Evolutionary conservation across 169 alveolate species (phyloP).

Genomic region (Plasmodium knowlesi): DNA sequence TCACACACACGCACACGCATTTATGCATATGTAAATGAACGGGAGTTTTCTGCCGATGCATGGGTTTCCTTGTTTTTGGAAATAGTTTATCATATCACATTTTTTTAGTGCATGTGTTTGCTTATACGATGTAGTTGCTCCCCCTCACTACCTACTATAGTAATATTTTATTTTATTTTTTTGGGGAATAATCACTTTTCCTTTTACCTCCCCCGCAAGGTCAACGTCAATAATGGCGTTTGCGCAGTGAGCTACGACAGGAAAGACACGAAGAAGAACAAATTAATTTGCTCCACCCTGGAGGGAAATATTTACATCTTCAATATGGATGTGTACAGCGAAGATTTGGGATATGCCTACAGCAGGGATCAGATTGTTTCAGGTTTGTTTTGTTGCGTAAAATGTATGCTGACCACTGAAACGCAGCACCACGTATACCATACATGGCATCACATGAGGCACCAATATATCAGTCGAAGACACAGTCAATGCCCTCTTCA

Average conservation of each 20-base stretch:
- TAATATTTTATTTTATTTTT: background rate
- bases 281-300: slow-evolving; percentile 89
- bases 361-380: slow-evolving; percentile 80
- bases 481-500: background rate
- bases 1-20: background rate
- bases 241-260: slow-evolving; percentile 92
- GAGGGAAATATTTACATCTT: slow-evolving; percentile 90
- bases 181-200: background rate
- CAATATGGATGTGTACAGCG: slow-evolving; percentile 90
- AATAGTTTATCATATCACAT: background rate
- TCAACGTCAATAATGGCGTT: slow-evolving; percentile 90
- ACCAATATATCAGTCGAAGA: background rate
- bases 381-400: slow-evolving; percentile 18
- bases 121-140: background rate
- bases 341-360: slow-evolving; percentile 88
- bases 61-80: background rate
- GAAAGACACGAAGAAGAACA: slow-evolving; percentile 90
- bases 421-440: background rate
- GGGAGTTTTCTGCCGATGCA: background rate
- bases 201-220: slow-evolving; percentile 85
- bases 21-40: background rate
- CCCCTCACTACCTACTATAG: background rate
- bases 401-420: background rate
- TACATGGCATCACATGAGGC: background rate
- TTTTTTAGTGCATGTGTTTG: background rate